Evolutionary conservation across 345 rosid species (phyloP).

Genomic region (Gossypium thurberi): DNA sequence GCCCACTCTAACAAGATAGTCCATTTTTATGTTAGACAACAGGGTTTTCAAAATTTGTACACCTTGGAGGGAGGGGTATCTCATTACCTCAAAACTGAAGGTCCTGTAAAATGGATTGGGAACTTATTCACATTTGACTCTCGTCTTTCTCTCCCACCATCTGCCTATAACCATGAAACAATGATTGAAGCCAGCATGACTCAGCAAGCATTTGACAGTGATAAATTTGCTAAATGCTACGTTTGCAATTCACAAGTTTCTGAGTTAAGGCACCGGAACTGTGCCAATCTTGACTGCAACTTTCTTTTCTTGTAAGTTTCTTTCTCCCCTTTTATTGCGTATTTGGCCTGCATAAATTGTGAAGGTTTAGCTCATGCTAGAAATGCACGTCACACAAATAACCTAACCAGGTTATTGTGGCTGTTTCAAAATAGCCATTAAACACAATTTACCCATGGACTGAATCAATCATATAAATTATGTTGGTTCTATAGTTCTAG

Average conservation of each 20-base stretch:
- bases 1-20: constrained; percentile 5
- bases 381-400: background rate
- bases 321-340: background rate
- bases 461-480: background rate
- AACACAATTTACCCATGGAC: background rate
- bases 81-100: constrained; percentile 72
- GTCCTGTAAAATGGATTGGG: constrained; percentile 68
- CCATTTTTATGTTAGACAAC: constrained; percentile 44
- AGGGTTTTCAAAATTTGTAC: constrained; percentile 71
- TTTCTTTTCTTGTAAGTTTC: constrained; percentile 70
- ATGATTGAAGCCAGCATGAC: constrained; percentile 16
- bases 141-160: constrained; percentile 81
- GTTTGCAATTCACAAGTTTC: constrained; percentile 51
- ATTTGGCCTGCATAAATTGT: background rate
- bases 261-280: constrained; percentile 80
- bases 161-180: constrained; percentile 40
- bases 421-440: background rate
- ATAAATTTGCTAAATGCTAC: constrained; percentile 62
- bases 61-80: constrained; percentile 84
- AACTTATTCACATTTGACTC: constrained; percentile 88
- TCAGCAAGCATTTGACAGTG: constrained; percentile 24
- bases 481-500: background rate
- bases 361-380: background rate
- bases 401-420: background rate
- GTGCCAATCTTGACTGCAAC: constrained; percentile 94